These are phyloP conservation scores for Corylus avellana DNA, from an alignment of 306 rosid genomes.

Conservation along the genomic window DNA sequence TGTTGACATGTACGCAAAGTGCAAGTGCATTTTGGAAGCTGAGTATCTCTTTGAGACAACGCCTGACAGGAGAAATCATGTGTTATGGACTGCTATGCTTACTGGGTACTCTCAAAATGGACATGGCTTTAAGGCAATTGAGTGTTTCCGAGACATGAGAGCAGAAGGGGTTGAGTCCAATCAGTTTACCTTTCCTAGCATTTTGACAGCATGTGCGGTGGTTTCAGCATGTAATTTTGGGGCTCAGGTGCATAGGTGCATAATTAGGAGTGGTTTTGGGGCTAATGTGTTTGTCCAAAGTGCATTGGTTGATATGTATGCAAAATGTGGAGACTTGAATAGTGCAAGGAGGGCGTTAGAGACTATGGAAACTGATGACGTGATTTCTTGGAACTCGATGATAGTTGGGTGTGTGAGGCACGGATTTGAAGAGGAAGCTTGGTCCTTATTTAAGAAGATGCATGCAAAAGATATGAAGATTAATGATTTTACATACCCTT, in stretches of 20 bases:
- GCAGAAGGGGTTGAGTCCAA: constrained; percentile 55
- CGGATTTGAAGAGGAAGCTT: constrained; percentile 63
- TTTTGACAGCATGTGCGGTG: constrained; percentile 75
- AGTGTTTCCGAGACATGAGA: constrained; percentile 61
- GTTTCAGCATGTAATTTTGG: constrained; percentile 65
- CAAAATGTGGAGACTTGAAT: constrained; percentile 67
- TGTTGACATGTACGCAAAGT: constrained; percentile 89
- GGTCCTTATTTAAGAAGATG: constrained; percentile 65
- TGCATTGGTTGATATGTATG: constrained; percentile 81
- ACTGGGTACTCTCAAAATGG: constrained; percentile 89
- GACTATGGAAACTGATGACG: constrained; percentile 67
- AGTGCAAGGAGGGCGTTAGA: constrained; percentile 55
- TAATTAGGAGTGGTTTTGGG: constrained; percentile 64
- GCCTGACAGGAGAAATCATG: constrained; percentile 56
- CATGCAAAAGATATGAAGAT: constrained; percentile 62
- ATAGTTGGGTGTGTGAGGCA: constrained; percentile 82
- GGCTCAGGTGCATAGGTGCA: constrained; percentile 69
- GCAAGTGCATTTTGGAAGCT: constrained; percentile 63
- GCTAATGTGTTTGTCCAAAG: constrained; percentile 76
- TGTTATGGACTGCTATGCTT: constrained; percentile 83
- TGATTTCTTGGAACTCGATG: constrained; percentile 86
- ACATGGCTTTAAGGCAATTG: constrained; percentile 59
- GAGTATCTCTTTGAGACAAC: constrained; percentile 57
- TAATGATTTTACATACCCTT: constrained; percentile 83
- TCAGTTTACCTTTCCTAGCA: constrained; percentile 80